Base-by-base conservation (phyloP, 805 yeast species). In the Zygoascus biomembranicola region DNA sequence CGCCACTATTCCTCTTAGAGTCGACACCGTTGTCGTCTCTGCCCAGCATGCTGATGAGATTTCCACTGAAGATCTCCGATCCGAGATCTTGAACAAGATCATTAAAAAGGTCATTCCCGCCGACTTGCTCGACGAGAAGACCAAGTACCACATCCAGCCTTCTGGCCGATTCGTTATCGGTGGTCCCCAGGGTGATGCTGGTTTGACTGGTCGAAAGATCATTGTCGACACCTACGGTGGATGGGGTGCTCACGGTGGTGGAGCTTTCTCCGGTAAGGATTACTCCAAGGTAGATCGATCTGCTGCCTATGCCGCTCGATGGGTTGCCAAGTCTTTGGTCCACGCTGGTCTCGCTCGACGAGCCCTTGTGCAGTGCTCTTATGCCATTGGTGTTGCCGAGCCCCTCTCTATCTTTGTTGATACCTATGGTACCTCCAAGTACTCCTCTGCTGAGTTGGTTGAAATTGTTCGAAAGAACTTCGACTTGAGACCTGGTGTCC, bases 201-300 rank as follows among this genome's bases (percentile, higher is more conserved):
- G 99, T 81, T 79, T 94, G 71, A 94, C 99, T 64, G 99, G 99
- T 75, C 89, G 99, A 80, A 94, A 94, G 81, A 94, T 94, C 75
- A 94, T 94, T 69, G 99, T 94, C 72, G 99, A 94, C 77, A 95
- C 99, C 62, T 94, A 94, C 79, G 99, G 99, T 80, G 99, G 99
- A 69, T 95, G 99, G 95, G 97, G 99, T 77, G 98, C 99, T 69
- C 99, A 94, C 81, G 99, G 99, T 78, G 99, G 99, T 81, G 99
- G 99, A 81, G 99, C 99, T 61, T 94, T 94, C 90, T 87, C 96
- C 61, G 99, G 99, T 76, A 94, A 94, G 82, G 99, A 94, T 77
- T 94, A 88, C 87, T 89, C 97, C 73, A 94, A 94, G 82, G 99
- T 94, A 69, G 99, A 94, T 77, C 88, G 99, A 80, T 92, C 98